A percentile compares a stretch with the other conserved stretches of the same genome.
phyloP scores from a whole-genome alignment of 2,329 filamentous ascomycete species.

The Trematosphaeria pertusa region DNA sequence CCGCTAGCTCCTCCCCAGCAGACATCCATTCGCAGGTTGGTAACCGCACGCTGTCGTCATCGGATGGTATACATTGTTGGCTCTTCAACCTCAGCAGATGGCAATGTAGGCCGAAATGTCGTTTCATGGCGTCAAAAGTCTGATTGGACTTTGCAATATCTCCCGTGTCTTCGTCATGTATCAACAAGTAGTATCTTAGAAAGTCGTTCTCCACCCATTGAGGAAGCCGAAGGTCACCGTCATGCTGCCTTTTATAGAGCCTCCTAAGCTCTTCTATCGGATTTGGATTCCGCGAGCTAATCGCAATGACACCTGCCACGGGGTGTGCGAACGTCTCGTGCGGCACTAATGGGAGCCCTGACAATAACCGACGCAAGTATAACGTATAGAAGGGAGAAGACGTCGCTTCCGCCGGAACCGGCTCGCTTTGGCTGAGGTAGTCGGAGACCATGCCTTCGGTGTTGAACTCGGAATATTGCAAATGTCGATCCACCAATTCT shows the following conservation, averaged over 20 bases:
- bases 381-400: constrained; percentile 83
- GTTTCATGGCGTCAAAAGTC: constrained; percentile 98
- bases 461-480: constrained; percentile 74
- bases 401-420: constrained; percentile 28
- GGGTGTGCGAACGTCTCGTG: constrained; percentile 96
- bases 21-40: constrained; percentile 89
- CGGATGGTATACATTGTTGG: constrained; percentile 82
- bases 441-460: constrained; percentile 45
- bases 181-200: constrained; percentile 91
- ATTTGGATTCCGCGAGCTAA: constrained; percentile 83
- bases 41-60: constrained; percentile 86
- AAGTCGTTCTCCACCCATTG: constrained; percentile 91
- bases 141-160: constrained; percentile 89
- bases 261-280: constrained; percentile 87
- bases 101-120: constrained; percentile 95
- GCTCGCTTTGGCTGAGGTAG: constrained; percentile 50
- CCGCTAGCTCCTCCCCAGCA: constrained; percentile 80
- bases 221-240: constrained; percentile 75
- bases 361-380: constrained; percentile 83
- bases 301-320: constrained; percentile 91
- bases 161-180: constrained; percentile 95
- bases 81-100: constrained; percentile 87
- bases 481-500: constrained; percentile 77
- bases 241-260: constrained; percentile 84
- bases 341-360: constrained; percentile 76